Conservation (phyloP, 129 eudicot genomes). For the Tagetes erecta region DNA sequence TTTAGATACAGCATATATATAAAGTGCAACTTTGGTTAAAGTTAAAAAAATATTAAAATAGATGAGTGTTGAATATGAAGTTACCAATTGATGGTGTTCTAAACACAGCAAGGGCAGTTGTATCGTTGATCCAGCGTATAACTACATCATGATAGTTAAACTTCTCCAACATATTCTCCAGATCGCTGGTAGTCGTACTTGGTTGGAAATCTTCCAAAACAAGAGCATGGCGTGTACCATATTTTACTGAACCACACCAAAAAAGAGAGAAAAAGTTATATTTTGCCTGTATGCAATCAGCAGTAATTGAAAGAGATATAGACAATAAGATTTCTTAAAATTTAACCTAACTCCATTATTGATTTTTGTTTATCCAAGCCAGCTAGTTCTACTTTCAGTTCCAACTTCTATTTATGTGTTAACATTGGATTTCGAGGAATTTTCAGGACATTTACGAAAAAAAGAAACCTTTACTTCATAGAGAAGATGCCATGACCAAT, state of each 20-base stretch:
- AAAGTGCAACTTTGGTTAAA: not conserved
- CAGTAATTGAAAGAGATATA: not conserved
- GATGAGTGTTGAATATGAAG: slow-evolving; percentile 3
- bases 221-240: slow-evolving; percentile 91
- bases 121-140: slow-evolving; percentile 92
- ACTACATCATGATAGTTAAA: slow-evolving; percentile 66
- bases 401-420: not conserved
- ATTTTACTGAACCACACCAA: slow-evolving; percentile 45
- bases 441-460: not conserved
- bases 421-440: not conserved
- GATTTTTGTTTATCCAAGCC: not conserved
- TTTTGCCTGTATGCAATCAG: slow-evolving; percentile 9
- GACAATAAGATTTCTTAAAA: not conserved
- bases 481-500: not conserved
- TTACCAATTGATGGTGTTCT: slow-evolving; percentile 81
- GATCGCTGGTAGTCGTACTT: slow-evolving; percentile 73
- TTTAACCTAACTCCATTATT: not conserved
- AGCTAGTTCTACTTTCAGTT: not conserved
- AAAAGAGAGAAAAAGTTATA: slow-evolving; percentile 7
- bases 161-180: slow-evolving; percentile 67
- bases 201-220: slow-evolving; percentile 77
- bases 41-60: not conserved
- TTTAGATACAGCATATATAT: not conserved
- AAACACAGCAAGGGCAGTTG: slow-evolving; percentile 92
- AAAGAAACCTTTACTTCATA: not conserved